Percentiles rank a stretch among this genome's conserved stretches.
Evolutionary conservation across 768 basidiomycete genomes (phyloP).

Genomic region (Naganishia vaughanmartiniae): DNA sequence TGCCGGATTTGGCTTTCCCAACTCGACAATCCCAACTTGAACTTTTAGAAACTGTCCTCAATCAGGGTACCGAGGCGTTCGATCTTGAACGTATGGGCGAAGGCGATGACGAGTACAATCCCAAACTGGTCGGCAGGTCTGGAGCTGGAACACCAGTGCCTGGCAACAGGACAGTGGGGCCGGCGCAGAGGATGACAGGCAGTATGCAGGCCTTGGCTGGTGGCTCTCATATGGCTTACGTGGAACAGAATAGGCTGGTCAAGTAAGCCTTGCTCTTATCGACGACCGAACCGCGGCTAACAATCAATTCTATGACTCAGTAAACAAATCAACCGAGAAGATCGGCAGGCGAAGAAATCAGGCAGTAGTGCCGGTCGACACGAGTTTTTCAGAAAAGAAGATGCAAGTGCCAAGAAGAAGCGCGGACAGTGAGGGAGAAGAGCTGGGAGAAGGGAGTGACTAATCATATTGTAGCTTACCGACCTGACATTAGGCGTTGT

Average conservation of each 20-base stretch:
- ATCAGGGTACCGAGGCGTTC: conserved; percentile 85
- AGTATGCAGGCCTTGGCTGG: conserved; percentile 49
- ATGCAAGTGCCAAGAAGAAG: conserved; percentile 1
- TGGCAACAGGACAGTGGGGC: conserved; percentile 30
- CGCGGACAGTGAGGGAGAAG: not conserved
- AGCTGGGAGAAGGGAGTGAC: too few species aligned
- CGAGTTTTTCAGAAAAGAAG: conserved; percentile 35
- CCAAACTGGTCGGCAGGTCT: conserved; percentile 26
- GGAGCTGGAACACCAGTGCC: conserved; percentile 33
- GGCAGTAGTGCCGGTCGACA: conserved; percentile 30
- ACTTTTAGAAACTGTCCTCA: conserved; percentile 83
- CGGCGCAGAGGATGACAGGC: conserved; percentile 48
- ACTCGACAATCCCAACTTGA: conserved; percentile 93
- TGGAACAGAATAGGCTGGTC: conserved; percentile 50
- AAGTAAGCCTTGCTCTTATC: conserved; percentile 44
- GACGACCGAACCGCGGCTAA: too few species aligned
- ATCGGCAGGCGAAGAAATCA: conserved; percentile 34
- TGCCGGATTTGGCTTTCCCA: conserved; percentile 86
- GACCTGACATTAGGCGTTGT: too few species aligned
- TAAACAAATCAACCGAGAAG: conserved; percentile 43
- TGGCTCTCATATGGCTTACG: conserved; percentile 52
- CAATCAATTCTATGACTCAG: too few species aligned
- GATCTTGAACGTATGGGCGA: conserved; percentile 79
- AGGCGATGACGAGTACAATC: conserved; percentile 52
- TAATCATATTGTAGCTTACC: too few species aligned